Percentiles rank a stretch among this genome's conserved stretches.
Conservation (phyloP, 805 yeast species). For the Wickerhamomyces alni region DNA sequence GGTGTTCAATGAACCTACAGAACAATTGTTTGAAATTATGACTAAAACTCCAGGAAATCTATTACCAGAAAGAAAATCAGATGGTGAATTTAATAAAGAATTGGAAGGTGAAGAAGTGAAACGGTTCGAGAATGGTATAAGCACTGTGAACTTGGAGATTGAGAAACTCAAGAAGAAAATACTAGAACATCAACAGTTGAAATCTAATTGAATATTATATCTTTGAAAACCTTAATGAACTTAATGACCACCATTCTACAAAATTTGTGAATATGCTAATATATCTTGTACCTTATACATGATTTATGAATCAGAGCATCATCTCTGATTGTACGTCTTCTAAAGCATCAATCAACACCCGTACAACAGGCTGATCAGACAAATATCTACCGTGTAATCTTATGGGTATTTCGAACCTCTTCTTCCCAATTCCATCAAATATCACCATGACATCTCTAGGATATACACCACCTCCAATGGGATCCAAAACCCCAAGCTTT, state of each 20-base stretch:
- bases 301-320: background rate
- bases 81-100: conserved; percentile 39
- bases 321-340: conserved; percentile 9
- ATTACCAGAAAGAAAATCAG: conserved; percentile 35
- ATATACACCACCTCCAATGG: conserved; percentile 25
- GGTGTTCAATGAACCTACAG: conserved; percentile 95
- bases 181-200: conserved; percentile 18
- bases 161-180: conserved; percentile 34
- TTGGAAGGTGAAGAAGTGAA: conserved; percentile 63
- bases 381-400: conserved; percentile 6
- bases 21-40: conserved; percentile 71
- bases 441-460: conserved; percentile 20
- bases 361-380: conserved; percentile 8
- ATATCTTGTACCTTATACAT: background rate
- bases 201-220: background rate
- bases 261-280: background rate
- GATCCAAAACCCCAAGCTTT: conserved; percentile 18
- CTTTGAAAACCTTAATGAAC: background rate
- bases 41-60: conserved; percentile 61
- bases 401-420: conserved; percentile 12
- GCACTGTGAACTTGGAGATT: conserved; percentile 38
- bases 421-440: conserved; percentile 15
- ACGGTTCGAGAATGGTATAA: conserved; percentile 42
- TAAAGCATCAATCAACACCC: conserved; percentile 14
- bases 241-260: no score